Evolutionary conservation across 441 rosid genomes (phyloP), one percentile per base, ranked within the genome.

Genomic region (Erysimum cheiri): DNA sequence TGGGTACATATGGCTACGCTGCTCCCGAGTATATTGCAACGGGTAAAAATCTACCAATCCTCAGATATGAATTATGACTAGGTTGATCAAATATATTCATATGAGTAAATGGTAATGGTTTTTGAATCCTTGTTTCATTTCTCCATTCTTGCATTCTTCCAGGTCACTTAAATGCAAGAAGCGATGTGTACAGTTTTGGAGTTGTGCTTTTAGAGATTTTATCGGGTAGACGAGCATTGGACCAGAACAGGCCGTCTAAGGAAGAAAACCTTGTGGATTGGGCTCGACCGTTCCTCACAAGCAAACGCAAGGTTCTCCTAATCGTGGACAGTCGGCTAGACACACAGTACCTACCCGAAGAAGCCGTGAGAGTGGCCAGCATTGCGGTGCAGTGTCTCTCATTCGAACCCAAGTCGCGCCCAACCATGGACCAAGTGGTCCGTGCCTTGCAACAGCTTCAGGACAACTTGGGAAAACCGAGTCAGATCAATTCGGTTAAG

Each of bases 1-100:
- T 95, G 97, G 99, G 98, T 2, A 95, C 99, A 48, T 76, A 82
- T 32, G 99, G 99, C 3, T 95, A 95, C 41, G 99, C 97, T 8
- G 97, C 98, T 48, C 99, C 99, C 0, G 99, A 94, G 66, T 90
- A 95, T 64, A 73, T 95, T 75, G 92, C 92, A 32, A 85, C 98
- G 74, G 99, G 99, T 90, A 82, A 36, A 9, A 3, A 7, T 22
- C 29, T 72, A 39, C 19, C 57, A 36, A 33, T 35, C 59, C 24
- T 44, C 41, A 15, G 1, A 33, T 26, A 35, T 24, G 15, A 60
- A 70, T 44, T 29, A 15, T 32, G 60, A 32, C 15, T 41, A 63
- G 29, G 4, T 32, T 37, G 3, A 44, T 40, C 12, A 33, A 28
- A n/a, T n/a, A n/a, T n/a, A n/a, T n/a, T n/a, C n/a, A n/a, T n/a